These are phyloP conservation scores for Penstemon barbatus DNA, from an alignment of 257 asterid genomes.

Conservation along the genomic window DNA sequence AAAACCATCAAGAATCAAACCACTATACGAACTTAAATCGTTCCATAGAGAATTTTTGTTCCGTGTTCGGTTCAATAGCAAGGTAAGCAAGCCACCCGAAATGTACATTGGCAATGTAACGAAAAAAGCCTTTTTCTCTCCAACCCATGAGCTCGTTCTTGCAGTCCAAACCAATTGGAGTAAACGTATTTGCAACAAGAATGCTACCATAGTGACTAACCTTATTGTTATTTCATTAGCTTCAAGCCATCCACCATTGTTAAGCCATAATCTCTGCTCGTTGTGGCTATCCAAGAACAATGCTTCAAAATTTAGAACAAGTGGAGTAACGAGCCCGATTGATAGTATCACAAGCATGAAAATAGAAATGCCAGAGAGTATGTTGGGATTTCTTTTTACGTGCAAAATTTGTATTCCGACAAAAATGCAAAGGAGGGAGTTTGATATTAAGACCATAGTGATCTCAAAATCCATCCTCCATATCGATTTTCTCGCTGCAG, in stretches of 20 bases:
- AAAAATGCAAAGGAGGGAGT: conserved; percentile 52
- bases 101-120: conserved; percentile 39
- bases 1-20: conserved; percentile 63
- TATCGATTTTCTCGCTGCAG: conserved; percentile 33
- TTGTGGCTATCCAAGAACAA: conserved; percentile 30
- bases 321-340: conserved; percentile 61
- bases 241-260: conserved; percentile 53
- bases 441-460: conserved; percentile 54
- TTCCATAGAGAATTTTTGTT: conserved; percentile 36
- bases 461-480: conserved; percentile 82
- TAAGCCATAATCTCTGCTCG: conserved; percentile 20
- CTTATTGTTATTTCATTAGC: conserved; percentile 60
- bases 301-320: conserved; percentile 64
- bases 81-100: conserved; percentile 42
- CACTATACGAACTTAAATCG: conserved; percentile 53
- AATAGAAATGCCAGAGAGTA: conserved; percentile 45
- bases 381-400: conserved; percentile 49
- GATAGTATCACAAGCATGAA: conserved; percentile 56
- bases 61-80: conserved; percentile 40
- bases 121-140: conserved; percentile 36
- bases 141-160: conserved; percentile 30
- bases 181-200: conserved; percentile 52
- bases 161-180: conserved; percentile 63
- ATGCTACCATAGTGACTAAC: conserved; percentile 54
- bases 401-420: conserved; percentile 51